These are phyloP conservation scores for Fusarium multiceps DNA, from an alignment of 2,329 filamentous ascomycete species.

Conservation along the genomic window DNA sequence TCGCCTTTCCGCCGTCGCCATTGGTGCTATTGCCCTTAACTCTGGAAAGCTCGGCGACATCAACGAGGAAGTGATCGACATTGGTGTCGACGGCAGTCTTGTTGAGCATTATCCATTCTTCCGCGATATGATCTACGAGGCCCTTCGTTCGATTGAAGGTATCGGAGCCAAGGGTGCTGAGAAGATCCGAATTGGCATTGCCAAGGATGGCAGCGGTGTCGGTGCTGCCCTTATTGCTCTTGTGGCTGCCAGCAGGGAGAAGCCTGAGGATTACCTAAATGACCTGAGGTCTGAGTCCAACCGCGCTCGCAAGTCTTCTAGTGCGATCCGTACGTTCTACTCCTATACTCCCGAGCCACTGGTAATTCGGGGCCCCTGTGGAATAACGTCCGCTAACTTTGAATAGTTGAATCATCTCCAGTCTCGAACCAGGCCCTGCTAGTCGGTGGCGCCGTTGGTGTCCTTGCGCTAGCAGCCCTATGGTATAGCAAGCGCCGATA, in stretches of 20 bases:
- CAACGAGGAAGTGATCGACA: conserved; percentile 79
- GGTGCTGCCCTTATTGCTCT: conserved; percentile 95
- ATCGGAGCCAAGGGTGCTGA: conserved; percentile 84
- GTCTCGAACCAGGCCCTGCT: conserved; percentile 49
- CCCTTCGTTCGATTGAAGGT: conserved; percentile 78
- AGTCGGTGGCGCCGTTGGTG: conserved; percentile 52
- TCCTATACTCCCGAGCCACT: conserved; percentile 8
- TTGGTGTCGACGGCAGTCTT: conserved; percentile 93
- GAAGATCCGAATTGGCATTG: conserved; percentile 92
- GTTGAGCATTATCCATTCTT: conserved; percentile 97
- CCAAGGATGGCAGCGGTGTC: conserved; percentile 87
- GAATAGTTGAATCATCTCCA: conserved; percentile 48
- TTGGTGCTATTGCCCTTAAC: conserved; percentile 85
- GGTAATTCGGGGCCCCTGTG: background rate
- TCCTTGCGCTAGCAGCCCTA: conserved; percentile 53
- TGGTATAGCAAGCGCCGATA: conserved; percentile 52
- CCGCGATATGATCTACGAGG: conserved; percentile 86
- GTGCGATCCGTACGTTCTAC: conserved; percentile 47
- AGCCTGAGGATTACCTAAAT: conserved; percentile 58
- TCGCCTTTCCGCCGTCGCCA: conserved; percentile 85
- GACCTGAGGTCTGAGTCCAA: conserved; percentile 56
- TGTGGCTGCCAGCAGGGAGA: conserved; percentile 78
- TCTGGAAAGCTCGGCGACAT: conserved; percentile 75
- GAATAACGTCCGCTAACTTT: conserved; percentile 37
- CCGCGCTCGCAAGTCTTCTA: conserved; percentile 49